Evolutionary conservation across 768 basidiomycete genomes (phyloP).

Genomic region (Serpula lacrymans): DNA sequence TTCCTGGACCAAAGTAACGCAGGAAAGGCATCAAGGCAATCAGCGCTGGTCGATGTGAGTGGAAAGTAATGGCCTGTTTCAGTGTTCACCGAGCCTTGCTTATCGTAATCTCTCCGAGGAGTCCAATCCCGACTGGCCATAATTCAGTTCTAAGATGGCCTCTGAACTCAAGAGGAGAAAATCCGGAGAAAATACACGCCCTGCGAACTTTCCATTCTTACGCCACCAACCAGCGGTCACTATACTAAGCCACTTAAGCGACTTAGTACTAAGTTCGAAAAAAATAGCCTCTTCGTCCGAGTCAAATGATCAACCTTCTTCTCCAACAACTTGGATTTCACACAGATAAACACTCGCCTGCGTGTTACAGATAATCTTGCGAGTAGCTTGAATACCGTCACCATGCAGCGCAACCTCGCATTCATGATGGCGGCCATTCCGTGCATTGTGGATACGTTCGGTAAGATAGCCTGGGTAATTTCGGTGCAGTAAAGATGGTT

Average conservation of each 20-base stretch:
- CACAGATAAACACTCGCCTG: no score
- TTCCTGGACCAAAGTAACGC: not conserved
- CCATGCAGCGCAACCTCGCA: not conserved
- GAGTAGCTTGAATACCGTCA: not conserved
- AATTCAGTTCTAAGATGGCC: not conserved
- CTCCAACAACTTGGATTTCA: no score
- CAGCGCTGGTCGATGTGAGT: not conserved
- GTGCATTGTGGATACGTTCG: not conserved
- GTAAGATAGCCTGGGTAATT: not conserved
- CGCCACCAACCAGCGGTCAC: not conserved
- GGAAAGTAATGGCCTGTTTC: no score
- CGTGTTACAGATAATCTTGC: not conserved
- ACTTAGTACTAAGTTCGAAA: not conserved
- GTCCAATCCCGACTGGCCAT: slow-evolving; percentile 1
- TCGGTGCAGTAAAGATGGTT: no score
- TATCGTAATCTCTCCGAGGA: slow-evolving; percentile 1
- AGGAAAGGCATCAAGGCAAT: not conserved
- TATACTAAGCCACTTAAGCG: no score
- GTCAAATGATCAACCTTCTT: no score
- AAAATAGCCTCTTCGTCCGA: not conserved
- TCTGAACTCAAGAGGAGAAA: slow-evolving; percentile 1
- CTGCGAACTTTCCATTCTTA: not conserved
- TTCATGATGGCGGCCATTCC: not conserved
- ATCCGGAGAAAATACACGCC: not conserved
- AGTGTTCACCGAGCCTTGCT: slow-evolving; percentile 1